Base-by-base conservation (phyloP, 2,329 filamentous ascomycete genomes). In the Penicillium decumbens region DNA sequence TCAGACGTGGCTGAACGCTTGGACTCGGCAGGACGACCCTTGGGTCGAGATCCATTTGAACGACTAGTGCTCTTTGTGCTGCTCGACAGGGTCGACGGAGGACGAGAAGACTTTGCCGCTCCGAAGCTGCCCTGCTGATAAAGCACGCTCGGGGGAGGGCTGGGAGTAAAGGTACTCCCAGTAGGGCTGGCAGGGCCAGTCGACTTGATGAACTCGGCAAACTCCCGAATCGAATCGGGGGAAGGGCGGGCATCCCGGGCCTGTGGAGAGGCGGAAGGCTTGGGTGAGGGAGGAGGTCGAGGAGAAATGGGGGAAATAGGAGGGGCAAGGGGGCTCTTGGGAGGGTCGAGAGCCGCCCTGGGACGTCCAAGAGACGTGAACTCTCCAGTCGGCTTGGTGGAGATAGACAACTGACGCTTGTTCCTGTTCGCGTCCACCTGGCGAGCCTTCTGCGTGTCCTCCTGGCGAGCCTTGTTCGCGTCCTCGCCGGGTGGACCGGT, bases 121-220 rank as follows among this genome's bases (percentile, higher is more conserved):
- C 5, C 15, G 33, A 37, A 37, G 33, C 15, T 37, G 15, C 33
- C 33, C 15, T 37, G 33, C 18, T 37, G 15, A 18, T 37, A 37
- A 4, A 37, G 20, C 33, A 37, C 33, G 15, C 33, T 37, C 18
- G 33, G 33, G 20, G 33, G 33, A 2, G 33, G 33, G 9, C 33
- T 37, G 15, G 33, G 8, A 4, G 7, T 37, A 20, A 37, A 37
- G 7, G 33, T 37, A 18, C 33, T 37, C 20, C 33, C 33, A 18
- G 1, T 37, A 5, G 50, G 41, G 45, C 56, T 54, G 38, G 49
- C 65, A 13, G 92, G 87, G 1, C 89, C 89, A 27, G 89, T 95
- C 0, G 87, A 88, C 51, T 89, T 85, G 62, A 95, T 89, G 66
- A 95, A 96, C 51, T 95, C 87, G 20, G 89, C 88, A 72, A 96